phyloP scores from a whole-genome alignment of 345 rosid genomes.

The Euphorbia pulcherrima region DNA sequence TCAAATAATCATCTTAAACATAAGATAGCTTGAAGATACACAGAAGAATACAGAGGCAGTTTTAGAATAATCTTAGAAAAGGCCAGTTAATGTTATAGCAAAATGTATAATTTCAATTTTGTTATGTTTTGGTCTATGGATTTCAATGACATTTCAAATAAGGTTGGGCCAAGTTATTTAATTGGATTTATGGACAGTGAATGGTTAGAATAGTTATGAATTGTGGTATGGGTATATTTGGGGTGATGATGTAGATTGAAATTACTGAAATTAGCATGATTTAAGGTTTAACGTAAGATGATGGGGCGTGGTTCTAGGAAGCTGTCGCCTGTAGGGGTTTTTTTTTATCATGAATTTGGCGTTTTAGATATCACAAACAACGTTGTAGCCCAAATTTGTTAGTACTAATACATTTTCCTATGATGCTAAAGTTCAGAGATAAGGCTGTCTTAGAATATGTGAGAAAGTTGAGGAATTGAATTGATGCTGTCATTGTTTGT shows the following conservation, averaged over 20 bases:
- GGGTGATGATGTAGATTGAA: conserved; percentile 5
- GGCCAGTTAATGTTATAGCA: background rate
- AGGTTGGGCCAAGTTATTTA: background rate
- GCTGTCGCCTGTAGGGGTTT: conserved; percentile 3
- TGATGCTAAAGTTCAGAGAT: background rate
- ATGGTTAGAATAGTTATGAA: no score
- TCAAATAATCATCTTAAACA: background rate
- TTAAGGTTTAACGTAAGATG: no score
- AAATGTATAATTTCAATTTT: background rate
- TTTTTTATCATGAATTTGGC: background rate
- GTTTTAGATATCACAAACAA: background rate
- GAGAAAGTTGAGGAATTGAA: background rate
- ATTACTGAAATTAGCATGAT: background rate
- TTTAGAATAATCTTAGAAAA: background rate
- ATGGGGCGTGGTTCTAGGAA: conserved; percentile 15
- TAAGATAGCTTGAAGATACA: background rate
- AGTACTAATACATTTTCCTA: background rate
- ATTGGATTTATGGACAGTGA: no score
- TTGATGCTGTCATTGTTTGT: no score
- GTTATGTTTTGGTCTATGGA: background rate
- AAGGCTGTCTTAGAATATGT: background rate
- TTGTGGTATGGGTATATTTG: background rate
- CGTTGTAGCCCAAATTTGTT: background rate
- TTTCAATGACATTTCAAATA: background rate
- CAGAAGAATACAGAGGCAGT: background rate